Evolutionary conservation across 164 flowering plant genomes (phyloP), one percentile per base, ranked within the genome.

Genomic region (Kingdonia uniflora): DNA sequence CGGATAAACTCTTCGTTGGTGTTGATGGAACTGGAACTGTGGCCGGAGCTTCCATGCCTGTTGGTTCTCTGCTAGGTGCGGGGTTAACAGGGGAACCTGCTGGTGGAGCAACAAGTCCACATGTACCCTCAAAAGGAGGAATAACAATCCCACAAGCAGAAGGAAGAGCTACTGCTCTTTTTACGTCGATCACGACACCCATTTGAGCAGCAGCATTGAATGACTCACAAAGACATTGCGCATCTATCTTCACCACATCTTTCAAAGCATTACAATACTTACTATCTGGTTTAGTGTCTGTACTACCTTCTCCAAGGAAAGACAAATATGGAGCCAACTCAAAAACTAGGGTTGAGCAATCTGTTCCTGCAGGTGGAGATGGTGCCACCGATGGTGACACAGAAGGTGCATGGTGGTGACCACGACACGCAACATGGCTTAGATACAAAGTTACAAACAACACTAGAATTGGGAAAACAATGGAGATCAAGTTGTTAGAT

Each of bases 261-360:
- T 82, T 82, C 55, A 85, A 63, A 6, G 89, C 95, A 15, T 71
- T 49, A 26, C 95, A 85, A 69, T 87, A 85, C 1, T 60, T 43
- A 17, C 68, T 77, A 22, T 73, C 71, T 1, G 95, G 95, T 67
- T 76, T 79, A 17, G 58, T 24, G 11, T 29, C 56, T 1, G 70
- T 68, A 68, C 85, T 77, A 1, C 72, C 95, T 29, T 64, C 67
- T 14, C 65, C 45, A 16, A 85, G 81, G 44, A 49, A 85, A 0
- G 81, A 62, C 55, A 85, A 29, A 49, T 88, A 85, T 20, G 77
- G 85, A 0, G 78, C 78, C 79, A 85, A 51, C 64, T 54, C 64
- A 21, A 79, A 29, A 1, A 82, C 46, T 58, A 80, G 53, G 17
- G 52, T 59, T 2, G 87, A 59, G 51, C 95, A 85, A 70, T 85